phyloP scores from a whole-genome alignment of 2,329 filamentous ascomycete species.

The Ceratocystis colombiana region DNA sequence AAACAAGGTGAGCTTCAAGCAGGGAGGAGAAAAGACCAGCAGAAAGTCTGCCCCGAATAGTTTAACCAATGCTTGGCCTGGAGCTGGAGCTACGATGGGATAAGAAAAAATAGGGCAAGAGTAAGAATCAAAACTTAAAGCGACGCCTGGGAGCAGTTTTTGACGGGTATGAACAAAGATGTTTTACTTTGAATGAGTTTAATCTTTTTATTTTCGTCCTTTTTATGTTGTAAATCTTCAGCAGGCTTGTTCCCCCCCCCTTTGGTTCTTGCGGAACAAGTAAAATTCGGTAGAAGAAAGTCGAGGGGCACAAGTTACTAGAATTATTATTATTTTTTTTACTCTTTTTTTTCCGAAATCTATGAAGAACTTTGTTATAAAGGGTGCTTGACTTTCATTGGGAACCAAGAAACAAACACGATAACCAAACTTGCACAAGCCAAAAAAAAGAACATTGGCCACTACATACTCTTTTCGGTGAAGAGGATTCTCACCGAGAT shows the following conservation, averaged over 20 bases:
- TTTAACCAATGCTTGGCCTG: background rate
- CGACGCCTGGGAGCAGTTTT: background rate
- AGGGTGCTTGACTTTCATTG: too few species aligned
- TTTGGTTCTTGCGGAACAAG: background rate
- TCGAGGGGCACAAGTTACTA: too few species aligned
- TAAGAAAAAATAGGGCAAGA: background rate
- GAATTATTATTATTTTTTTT: too few species aligned
- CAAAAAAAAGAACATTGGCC: background rate
- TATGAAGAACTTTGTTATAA: too few species aligned
- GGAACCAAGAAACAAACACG: too few species aligned
- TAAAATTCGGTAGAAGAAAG: too few species aligned
- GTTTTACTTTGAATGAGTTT: background rate
- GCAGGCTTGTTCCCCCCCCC: background rate
- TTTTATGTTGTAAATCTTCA: background rate
- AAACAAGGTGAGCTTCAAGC: slow-evolving; percentile 5
- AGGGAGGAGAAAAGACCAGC: background rate
- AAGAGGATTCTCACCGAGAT: background rate
- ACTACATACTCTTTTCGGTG: background rate
- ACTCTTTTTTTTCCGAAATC: too few species aligned
- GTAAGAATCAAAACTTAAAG: background rate
- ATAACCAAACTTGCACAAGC: background rate
- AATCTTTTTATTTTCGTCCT: background rate
- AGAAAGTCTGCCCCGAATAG: too few species aligned
- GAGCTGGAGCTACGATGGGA: background rate
- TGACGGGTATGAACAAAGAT: background rate